A percentile compares a stretch with the other conserved stretches of the same genome.
Evolutionary conservation across 2,329 filamentous ascomycete genomes (phyloP).

Genomic region (Aspergillus amoenus): DNA sequence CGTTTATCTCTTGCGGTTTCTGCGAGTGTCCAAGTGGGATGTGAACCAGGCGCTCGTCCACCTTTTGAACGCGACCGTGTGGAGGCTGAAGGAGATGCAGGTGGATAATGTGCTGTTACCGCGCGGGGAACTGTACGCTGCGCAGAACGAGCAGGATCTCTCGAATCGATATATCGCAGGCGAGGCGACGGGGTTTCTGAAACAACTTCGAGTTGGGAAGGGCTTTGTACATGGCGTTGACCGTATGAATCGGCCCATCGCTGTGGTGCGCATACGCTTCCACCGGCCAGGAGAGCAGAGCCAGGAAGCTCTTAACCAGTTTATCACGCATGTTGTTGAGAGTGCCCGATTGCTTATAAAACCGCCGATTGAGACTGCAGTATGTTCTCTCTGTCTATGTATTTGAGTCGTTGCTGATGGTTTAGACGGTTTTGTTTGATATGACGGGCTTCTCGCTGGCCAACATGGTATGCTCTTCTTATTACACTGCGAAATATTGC

Average conservation of each 20-base stretch:
- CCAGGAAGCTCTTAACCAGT: slow-evolving; percentile 77
- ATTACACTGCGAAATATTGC: neutral
- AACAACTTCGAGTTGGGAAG: slow-evolving; percentile 81
- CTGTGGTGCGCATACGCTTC: slow-evolving; percentile 73
- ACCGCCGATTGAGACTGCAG: slow-evolving; percentile 80
- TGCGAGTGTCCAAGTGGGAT: slow-evolving; percentile 86
- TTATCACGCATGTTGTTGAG: slow-evolving; percentile 89
- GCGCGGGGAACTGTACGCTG: slow-evolving; percentile 66
- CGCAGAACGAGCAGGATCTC: slow-evolving; percentile 51
- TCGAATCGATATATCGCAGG: slow-evolving; percentile 54
- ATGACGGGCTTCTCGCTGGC: slow-evolving; percentile 88
- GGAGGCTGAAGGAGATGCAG: slow-evolving; percentile 75
- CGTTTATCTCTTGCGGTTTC: slow-evolving; percentile 72
- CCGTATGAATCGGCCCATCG: slow-evolving; percentile 77
- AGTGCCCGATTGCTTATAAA: slow-evolving; percentile 74
- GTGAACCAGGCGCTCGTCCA: slow-evolving; percentile 85
- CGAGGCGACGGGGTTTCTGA: slow-evolving; percentile 70
- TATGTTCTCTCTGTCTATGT: slow-evolving; percentile 47
- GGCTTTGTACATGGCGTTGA: slow-evolving; percentile 83
- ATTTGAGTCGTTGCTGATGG: neutral
- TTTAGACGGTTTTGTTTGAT: slow-evolving; percentile 83
- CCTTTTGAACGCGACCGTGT: slow-evolving; percentile 85
- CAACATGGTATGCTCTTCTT: slow-evolving; percentile 67
- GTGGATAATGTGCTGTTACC: slow-evolving; percentile 82
- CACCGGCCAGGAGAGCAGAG: slow-evolving; percentile 81